These are phyloP conservation scores for Alternaria sp. DNA, from an alignment of 2,329 filamentous ascomycete species.

Conservation along the genomic window DNA sequence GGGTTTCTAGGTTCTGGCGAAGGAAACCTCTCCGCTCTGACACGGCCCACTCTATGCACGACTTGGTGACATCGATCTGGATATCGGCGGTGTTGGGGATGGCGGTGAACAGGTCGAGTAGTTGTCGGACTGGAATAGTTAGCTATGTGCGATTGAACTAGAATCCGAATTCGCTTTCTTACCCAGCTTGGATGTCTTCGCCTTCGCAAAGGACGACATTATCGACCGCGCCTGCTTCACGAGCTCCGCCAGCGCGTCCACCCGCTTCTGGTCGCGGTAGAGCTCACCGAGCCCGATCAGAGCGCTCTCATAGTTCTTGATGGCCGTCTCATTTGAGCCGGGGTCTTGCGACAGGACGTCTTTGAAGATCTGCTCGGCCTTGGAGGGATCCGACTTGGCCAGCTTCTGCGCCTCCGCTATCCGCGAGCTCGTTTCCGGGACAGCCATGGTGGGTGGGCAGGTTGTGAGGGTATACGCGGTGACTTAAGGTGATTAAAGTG, in stretches of 20 bases:
- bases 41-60: conserved; percentile 99
- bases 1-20: conserved; percentile 96
- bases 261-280: conserved; percentile 85
- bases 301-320: conserved; percentile 89
- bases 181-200: conserved; percentile 98
- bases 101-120: conserved; percentile 91
- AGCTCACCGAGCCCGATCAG: conserved; percentile 89
- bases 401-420: conserved; percentile 90
- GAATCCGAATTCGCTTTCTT: conserved; percentile 45
- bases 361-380: conserved; percentile 88
- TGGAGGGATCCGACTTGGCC: conserved; percentile 77
- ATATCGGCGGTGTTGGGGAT: conserved; percentile 95
- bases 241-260: conserved; percentile 83
- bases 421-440: conserved; percentile 62
- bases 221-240: conserved; percentile 89
- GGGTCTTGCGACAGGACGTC: conserved; percentile 86
- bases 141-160: neutral
- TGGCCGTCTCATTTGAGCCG: conserved; percentile 81
- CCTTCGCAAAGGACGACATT: conserved; percentile 95
- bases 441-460: conserved; percentile 36
- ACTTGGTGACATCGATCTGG: conserved; percentile 94
- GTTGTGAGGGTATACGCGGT: neutral
- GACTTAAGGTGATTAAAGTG: neutral
- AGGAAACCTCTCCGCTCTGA: conserved; percentile 94
- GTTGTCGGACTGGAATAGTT: conserved; percentile 76